Conservation (phyloP, 2,329 filamentous ascomycete species). For the Phyllachora maydis region DNA sequence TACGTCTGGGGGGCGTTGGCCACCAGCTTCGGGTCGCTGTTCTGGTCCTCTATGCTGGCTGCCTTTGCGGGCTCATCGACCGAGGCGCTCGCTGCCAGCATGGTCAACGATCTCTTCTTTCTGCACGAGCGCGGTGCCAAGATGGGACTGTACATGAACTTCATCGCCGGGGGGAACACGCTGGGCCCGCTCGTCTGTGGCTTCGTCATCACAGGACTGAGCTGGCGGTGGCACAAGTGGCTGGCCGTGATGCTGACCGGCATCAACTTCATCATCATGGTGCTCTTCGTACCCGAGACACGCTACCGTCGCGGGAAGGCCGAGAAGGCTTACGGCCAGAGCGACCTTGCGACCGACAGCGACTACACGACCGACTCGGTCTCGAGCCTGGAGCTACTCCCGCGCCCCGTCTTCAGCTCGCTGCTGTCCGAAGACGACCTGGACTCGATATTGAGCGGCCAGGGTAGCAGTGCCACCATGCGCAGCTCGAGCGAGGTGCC, state of each 20-base stretch:
- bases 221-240: slow-evolving; percentile 13
- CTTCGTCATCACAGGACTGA: slow-evolving; percentile 9
- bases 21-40: slow-evolving; percentile 15
- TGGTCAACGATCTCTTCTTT: slow-evolving; percentile 12
- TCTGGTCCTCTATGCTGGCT: slow-evolving; percentile 21
- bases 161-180: slow-evolving; percentile 11
- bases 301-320: slow-evolving; percentile 8
- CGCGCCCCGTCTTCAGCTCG: neutral
- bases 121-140: slow-evolving; percentile 12
- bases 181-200: slow-evolving; percentile 11
- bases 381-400: no score
- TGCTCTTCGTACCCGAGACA: slow-evolving; percentile 12
- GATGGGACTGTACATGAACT: slow-evolving; percentile 12
- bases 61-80: slow-evolving; percentile 21
- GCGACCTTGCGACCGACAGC: no score
- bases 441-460: neutral
- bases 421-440: slow-evolving; percentile 1
- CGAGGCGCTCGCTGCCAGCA: slow-evolving; percentile 18
- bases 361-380: slow-evolving; percentile 5
- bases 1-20: slow-evolving; percentile 22
- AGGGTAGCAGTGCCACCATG: neutral
- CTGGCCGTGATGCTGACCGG: slow-evolving; percentile 9
- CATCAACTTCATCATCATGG: slow-evolving; percentile 10
- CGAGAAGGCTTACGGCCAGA: no score
- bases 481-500: no score